Base-by-base conservation (phyloP, 2,329 filamentous ascomycete species). In the Diaporthe eres region DNA sequence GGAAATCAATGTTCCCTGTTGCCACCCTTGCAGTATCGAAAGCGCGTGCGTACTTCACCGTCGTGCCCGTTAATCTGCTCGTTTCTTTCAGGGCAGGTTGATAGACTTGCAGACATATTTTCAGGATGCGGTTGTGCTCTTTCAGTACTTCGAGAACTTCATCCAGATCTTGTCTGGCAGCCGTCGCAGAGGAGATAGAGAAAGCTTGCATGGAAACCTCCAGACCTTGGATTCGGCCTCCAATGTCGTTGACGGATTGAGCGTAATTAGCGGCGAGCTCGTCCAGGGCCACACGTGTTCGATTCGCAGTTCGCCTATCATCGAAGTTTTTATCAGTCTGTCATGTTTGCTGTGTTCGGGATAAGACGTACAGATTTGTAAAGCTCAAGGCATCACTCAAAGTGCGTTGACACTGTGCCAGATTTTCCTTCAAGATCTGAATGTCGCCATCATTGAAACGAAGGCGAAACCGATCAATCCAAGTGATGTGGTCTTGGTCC, bases 361-460 rank as follows among this genome's bases (percentile, higher is more conserved):
- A 17, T 10, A 42, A 19, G 12, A n/a, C 42, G 31, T 28, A 72
- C 71, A 72, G 25, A 44, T 63, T 72, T 8, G 71, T 55, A n/a
- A 72, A 63, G 19, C 57, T 53, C 71, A 72, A 25, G 19, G 44
- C 55, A 39, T 61, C 71, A 12, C 19, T 55, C 19, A 72, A 34
- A 25, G 71, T 63, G 28, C 55, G 55, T 25, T 72, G 71, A 37
- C 71, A 63, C 2, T 72, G 71, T 44, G 71, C 71, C 28, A 72
- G 19, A 19, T 72, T 63, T 19, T 72, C 71, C 9, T 61, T 72
- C 22, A 72, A 53, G 22, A 72, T 13, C 6, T 25, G 44, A 5
- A 72, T 61, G 4, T 72, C 71, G 22, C 71, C 22, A n/a, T 72
- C 71, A 42, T 72, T 49, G 42, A 72, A 63, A 13, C 42, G n/a